phyloP scores from a whole-genome alignment of 2,329 filamentous ascomycete genomes.

The Chalara sp. region DNA sequence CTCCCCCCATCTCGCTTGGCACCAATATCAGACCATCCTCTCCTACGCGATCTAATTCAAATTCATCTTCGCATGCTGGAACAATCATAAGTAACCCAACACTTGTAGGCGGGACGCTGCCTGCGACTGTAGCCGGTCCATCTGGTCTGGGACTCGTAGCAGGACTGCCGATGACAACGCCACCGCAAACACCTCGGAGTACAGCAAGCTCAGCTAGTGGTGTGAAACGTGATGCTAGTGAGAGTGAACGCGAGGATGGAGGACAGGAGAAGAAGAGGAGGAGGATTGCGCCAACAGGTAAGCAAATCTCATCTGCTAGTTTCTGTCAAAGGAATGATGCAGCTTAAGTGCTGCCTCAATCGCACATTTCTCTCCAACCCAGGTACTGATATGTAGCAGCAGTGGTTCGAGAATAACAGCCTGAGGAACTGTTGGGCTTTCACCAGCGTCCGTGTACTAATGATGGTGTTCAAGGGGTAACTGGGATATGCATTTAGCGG shows the following conservation, averaged over 20 bases:
- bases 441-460: no score
- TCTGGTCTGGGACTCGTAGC: constrained; percentile 36
- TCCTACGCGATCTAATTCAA: constrained; percentile 78
- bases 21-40: constrained; percentile 56
- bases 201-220: constrained; percentile 48
- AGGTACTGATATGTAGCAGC: no score
- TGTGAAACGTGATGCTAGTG: constrained; percentile 46
- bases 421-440: no score
- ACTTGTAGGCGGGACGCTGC: constrained; percentile 70
- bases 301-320: no score
- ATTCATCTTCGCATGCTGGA: constrained; percentile 51
- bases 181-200: constrained; percentile 77
- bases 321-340: no score
- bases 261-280: constrained; percentile 49
- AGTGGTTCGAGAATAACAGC: no score
- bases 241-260: constrained; percentile 47
- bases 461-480: no score
- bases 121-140: constrained; percentile 67
- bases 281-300: constrained; percentile 58
- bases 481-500: no score
- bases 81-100: constrained; percentile 68
- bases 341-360: no score
- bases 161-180: constrained; percentile 73
- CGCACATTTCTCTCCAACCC: no score
- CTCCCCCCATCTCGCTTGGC: constrained; percentile 51